Percentiles rank a stretch among this genome's conserved stretches.
These are phyloP conservation scores for Alternaria postmessia DNA, from an alignment of 2,329 filamentous ascomycete genomes.

Conservation along the genomic window DNA sequence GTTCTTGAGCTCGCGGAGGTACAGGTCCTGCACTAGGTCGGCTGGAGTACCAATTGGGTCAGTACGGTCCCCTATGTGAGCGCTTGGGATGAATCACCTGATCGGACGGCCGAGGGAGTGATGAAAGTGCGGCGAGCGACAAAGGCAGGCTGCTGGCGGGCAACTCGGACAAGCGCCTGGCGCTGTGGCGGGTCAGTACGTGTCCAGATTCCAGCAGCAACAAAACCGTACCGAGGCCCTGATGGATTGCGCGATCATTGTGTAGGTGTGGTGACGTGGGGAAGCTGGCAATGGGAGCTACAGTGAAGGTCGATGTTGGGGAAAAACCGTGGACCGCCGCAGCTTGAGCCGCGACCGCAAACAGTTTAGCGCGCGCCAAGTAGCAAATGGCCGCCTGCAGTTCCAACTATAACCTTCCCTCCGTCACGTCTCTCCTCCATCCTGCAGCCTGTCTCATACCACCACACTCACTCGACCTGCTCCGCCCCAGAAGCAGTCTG, in stretches of 20 bases:
- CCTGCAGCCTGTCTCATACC: conserved; percentile 27
- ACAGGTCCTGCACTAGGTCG: conserved; percentile 97
- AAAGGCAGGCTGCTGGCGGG: conserved; percentile 63
- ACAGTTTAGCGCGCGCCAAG: conserved; percentile 26
- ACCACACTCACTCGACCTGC: conserved; percentile 30
- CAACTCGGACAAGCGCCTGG: conserved; percentile 67
- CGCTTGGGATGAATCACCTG: conserved; percentile 61
- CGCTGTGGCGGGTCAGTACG: conserved; percentile 57
- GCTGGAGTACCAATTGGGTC: conserved; percentile 63
- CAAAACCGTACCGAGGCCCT: conserved; percentile 64
- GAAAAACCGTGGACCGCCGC: conserved; percentile 26
- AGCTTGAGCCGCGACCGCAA: conserved; percentile 33
- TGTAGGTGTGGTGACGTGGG: conserved; percentile 42
- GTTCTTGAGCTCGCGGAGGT: conserved; percentile 92
- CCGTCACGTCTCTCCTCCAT: conserved; percentile 4
- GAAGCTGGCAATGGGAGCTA: conserved; percentile 45
- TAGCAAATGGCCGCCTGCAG: conserved; percentile 15
- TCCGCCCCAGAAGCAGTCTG: conserved; percentile 19
- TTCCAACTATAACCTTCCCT: conserved; percentile 3
- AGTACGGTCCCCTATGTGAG: conserved; percentile 31
- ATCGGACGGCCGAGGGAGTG: conserved; percentile 66
- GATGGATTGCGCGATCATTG: conserved; percentile 69
- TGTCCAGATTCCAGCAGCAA: conserved; percentile 11
- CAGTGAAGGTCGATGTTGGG: conserved; percentile 34
- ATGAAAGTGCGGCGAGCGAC: conserved; percentile 69